Evolutionary conservation across 2,329 filamentous ascomycete species (phyloP).

Genomic region (Chrysoporthe deuterocubensis): DNA sequence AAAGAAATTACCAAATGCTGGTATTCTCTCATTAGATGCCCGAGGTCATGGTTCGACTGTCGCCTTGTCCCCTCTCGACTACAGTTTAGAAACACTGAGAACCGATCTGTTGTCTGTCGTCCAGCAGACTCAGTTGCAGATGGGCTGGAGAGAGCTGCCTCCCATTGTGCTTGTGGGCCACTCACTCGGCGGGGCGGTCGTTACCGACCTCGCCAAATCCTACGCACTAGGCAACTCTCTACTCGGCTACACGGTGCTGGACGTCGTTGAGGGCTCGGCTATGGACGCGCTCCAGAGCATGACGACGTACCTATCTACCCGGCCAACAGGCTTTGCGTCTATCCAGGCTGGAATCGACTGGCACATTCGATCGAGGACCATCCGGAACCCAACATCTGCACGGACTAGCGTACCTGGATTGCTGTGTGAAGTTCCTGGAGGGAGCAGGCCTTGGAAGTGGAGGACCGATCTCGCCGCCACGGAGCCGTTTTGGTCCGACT

Average conservation of each 20-base stretch:
- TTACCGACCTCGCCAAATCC: slow-evolving; percentile 78
- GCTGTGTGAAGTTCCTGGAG: slow-evolving; percentile 49
- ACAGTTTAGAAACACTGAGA: slow-evolving; percentile 74
- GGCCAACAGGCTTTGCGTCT: slow-evolving; percentile 78
- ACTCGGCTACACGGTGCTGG: slow-evolving; percentile 86
- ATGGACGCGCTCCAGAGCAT: slow-evolving; percentile 95
- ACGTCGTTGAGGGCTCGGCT: slow-evolving; percentile 94
- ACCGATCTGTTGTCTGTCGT: slow-evolving; percentile 74
- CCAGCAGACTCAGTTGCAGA: slow-evolving; percentile 64
- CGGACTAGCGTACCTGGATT: slow-evolving; percentile 85
- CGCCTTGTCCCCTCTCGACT: slow-evolving; percentile 57
- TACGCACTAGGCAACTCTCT: slow-evolving; percentile 68
- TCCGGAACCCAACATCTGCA: slow-evolving; percentile 83
- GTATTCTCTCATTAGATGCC: slow-evolving; percentile 83
- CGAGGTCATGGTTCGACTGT: slow-evolving; percentile 80
- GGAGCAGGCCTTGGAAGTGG: slow-evolving; percentile 72
- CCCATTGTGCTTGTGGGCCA: slow-evolving; percentile 85
- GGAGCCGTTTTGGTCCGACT: slow-evolving; percentile 90
- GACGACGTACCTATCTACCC: slow-evolving; percentile 85
- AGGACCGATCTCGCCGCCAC: slow-evolving; percentile 82
- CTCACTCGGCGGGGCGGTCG: slow-evolving; percentile 88
- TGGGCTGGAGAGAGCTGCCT: slow-evolving; percentile 76
- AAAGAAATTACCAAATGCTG: slow-evolving; percentile 76
- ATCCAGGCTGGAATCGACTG: slow-evolving; percentile 85
- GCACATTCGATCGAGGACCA: slow-evolving; percentile 87